phyloP scores from a whole-genome alignment of 805 yeast genomes.

The Candida piceae region DNA sequence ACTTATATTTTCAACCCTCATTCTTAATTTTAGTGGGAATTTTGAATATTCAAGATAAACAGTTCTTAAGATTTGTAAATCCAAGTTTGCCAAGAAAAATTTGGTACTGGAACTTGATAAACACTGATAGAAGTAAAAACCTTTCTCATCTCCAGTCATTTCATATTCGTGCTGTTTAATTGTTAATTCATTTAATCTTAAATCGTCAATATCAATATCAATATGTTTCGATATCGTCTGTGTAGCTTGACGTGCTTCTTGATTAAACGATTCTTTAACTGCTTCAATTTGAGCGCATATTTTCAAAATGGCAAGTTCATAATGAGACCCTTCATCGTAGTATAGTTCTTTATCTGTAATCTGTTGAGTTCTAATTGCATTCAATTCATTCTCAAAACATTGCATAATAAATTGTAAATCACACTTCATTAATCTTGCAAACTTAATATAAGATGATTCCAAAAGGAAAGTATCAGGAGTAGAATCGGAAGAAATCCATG shows the following conservation, averaged over 20 bases:
- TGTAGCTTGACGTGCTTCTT: too few species aligned
- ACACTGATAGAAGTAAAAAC: conserved; percentile 68
- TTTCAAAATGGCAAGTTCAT: conserved; percentile 48
- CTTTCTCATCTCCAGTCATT: conserved; percentile 30
- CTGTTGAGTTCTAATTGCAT: conserved; percentile 43
- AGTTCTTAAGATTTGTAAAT: conserved; percentile 63
- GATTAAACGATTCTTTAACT: conserved; percentile 32
- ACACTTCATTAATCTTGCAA: conserved; percentile 68
- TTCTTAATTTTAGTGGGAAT: conserved; percentile 63
- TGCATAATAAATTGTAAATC: conserved; percentile 46
- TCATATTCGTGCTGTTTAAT: conserved; percentile 14
- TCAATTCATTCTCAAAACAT: conserved; percentile 58
- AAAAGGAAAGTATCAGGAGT: conserved; percentile 21
- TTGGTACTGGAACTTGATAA: conserved; percentile 61
- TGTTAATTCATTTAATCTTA: conserved; percentile 14
- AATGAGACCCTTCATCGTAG: conserved; percentile 53
- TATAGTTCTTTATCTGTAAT: conserved; percentile 57
- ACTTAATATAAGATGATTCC: conserved; percentile 34
- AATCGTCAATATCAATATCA: conserved; percentile 7
- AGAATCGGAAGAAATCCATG: conserved; percentile 39
- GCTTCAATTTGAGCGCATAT: conserved; percentile 43
- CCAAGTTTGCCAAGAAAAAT: conserved; percentile 73
- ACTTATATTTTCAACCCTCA: conserved; percentile 63
- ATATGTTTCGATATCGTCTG: too few species aligned
- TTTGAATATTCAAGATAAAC: conserved; percentile 56